Evolutionary conservation across 1,139 yeast species (phyloP), one percentile per base, ranked within the genome.

Genomic region (Yamadazyma songkhlaensis): DNA sequence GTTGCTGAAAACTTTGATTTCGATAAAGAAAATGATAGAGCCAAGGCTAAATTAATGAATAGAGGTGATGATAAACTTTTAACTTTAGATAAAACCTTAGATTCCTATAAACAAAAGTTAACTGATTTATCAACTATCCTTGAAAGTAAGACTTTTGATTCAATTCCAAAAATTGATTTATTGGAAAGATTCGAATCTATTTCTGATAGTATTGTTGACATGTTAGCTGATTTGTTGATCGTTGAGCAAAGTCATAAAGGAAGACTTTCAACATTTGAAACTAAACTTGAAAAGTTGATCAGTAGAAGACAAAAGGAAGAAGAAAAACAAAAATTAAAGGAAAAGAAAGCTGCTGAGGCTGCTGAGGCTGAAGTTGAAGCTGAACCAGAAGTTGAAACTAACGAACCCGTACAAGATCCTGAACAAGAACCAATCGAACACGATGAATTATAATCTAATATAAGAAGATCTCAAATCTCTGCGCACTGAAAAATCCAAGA

Each of bases 361-460:
- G 38, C 41, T 21, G 43, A 54, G 33, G 53, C 43, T 14, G 53
- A 48, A 9, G 50, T 38, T 20, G 44, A 37, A 50, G 31, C 41
- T 2, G 53, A 44, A 9, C 50, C 39, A 23, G 29, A 23, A 25
- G 35, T 25, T 22, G 46, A 33, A 11, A n/a, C 27, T 9, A 53
- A 58, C 36, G 63, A 25, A 24, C 11, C 10, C 12, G 27, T 10
- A 9, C 31, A 33, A 21, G 34, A 58, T 35, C 51, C 58, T 3
- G 60, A 51, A 14, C 35, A 25, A 29, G 26, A n/a, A n/a, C n/a
- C n/a, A 11, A 34, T 25, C 21, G 32, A 36, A 41, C 29, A 17
- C 58, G 87, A 81, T 57, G 88, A 81, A 62, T 72, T 81, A 66
- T 80, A 69, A 30, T 37, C 28, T 11, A n/a, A 20, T 15, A 29